Evolutionary conservation across 805 yeast species (phyloP).

Genomic region (Myxozyma vanderwaltii): DNA sequence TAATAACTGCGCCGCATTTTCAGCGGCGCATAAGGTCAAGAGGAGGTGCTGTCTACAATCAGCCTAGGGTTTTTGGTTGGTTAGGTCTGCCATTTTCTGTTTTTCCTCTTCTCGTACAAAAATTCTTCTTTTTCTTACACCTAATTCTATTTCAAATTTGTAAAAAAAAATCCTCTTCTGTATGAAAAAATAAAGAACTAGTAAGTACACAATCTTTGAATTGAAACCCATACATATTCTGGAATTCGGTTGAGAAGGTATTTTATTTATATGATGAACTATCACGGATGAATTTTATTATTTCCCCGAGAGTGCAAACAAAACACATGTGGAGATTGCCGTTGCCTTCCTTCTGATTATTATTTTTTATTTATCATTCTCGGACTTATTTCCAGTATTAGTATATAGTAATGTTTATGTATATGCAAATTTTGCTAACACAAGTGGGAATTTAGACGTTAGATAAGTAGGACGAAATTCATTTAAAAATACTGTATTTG

Average conservation of each 20-base stretch:
- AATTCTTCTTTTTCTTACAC: not conserved
- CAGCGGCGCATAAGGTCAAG: no score
- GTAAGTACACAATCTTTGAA: not conserved
- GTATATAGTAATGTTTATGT: no score
- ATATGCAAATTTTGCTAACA: no score
- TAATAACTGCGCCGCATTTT: no score
- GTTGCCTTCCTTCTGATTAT: conserved; percentile 52
- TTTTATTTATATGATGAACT: conserved; percentile 40
- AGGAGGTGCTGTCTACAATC: no score
- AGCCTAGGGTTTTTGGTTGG: no score
- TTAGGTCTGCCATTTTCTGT: no score
- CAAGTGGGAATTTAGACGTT: not conserved
- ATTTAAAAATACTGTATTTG: not conserved
- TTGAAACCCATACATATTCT: no score
- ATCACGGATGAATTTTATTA: conserved; percentile 41
- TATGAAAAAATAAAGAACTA: not conserved
- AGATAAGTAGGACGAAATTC: not conserved
- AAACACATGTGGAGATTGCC: conserved; percentile 44
- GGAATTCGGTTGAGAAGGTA: no score
- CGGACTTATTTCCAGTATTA: no score
- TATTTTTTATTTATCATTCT: not conserved
- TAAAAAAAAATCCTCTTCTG: no score
- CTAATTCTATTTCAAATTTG: not conserved
- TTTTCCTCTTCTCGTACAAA: no score
- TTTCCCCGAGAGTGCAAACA: conserved; percentile 40